These are phyloP conservation scores for Acer negundo DNA, from an alignment of 345 rosid species.

Conservation along the genomic window DNA sequence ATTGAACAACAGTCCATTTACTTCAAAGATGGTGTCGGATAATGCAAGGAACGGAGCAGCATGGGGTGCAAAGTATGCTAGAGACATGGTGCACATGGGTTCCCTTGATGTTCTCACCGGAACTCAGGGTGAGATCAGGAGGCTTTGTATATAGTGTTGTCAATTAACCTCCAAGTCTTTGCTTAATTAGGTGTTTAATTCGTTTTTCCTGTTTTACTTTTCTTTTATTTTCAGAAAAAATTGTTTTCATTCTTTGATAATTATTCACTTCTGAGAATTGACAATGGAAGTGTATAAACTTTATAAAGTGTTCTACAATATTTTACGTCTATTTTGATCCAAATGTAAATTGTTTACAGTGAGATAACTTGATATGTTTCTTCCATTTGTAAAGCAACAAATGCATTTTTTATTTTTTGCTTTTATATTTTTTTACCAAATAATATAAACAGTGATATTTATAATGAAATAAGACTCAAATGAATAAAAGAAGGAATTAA, in stretches of 20 bases:
- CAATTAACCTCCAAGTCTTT: background rate
- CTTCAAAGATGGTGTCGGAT: conserved; percentile 26
- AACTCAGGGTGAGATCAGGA: conserved; percentile 40
- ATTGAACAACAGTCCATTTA: conserved; percentile 26
- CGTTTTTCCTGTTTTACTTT: background rate
- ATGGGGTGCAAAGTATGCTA: conserved; percentile 37
- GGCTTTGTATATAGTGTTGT: conserved; percentile 38
- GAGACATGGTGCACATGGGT: conserved; percentile 47
- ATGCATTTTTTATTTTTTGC: no score
- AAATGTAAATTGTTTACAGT: no score
- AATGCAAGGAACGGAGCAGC: conserved; percentile 25
- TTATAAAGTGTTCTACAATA: no score
- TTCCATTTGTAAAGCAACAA: no score
- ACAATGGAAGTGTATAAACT: no score
- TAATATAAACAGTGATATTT: no score
- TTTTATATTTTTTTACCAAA: no score
- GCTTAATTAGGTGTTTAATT: background rate
- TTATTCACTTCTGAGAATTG: background rate
- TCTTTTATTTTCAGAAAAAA: background rate
- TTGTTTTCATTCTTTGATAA: background rate
- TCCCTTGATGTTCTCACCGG: conserved; percentile 39
- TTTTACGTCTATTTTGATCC: no score
- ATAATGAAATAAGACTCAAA: no score
- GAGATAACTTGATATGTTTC: no score
- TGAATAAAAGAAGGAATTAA: no score